These are phyloP conservation scores for Quercus bicolor DNA, from an alignment of 306 rosid genomes.

Conservation along the genomic window DNA sequence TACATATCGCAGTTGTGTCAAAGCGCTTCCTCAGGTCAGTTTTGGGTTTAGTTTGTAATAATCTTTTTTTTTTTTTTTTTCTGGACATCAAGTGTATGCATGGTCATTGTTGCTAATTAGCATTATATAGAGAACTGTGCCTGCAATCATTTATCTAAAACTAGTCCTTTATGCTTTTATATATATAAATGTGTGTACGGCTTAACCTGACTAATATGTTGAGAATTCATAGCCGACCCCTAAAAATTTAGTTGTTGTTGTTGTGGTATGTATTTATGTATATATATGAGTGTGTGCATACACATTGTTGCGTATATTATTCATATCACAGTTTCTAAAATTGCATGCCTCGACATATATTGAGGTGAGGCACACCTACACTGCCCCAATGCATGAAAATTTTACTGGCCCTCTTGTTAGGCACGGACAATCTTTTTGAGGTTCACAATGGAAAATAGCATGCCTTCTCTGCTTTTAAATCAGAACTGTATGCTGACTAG, in stretches of 20 bases:
- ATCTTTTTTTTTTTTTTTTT: too few relatives aligned
- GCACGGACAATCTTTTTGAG: neutral
- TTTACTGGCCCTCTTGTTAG: neutral
- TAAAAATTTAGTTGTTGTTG: too few relatives aligned
- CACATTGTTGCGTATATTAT: too few relatives aligned
- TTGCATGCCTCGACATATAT: neutral
- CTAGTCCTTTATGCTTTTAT: neutral
- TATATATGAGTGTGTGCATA: too few relatives aligned
- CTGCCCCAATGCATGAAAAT: neutral
- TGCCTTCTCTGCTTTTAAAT: neutral
- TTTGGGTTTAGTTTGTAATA: slow-evolving; percentile 13
- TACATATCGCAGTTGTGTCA: slow-evolving; percentile 95
- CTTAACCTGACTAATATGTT: too few relatives aligned
- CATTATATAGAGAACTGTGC: neutral
- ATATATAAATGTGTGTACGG: neutral
- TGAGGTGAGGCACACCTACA: neutral
- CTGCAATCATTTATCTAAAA: neutral
- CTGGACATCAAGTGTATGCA: neutral
- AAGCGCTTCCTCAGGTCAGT: slow-evolving; percentile 96
- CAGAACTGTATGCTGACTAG: neutral
- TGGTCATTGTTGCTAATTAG: neutral
- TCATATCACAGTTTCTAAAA: neutral
- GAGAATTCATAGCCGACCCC: too few relatives aligned
- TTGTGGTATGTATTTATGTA: too few relatives aligned
- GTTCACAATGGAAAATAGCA: neutral